Conservation (phyloP, 2,329 filamentous ascomycete species). For the Aspergillus luchuensis region DNA sequence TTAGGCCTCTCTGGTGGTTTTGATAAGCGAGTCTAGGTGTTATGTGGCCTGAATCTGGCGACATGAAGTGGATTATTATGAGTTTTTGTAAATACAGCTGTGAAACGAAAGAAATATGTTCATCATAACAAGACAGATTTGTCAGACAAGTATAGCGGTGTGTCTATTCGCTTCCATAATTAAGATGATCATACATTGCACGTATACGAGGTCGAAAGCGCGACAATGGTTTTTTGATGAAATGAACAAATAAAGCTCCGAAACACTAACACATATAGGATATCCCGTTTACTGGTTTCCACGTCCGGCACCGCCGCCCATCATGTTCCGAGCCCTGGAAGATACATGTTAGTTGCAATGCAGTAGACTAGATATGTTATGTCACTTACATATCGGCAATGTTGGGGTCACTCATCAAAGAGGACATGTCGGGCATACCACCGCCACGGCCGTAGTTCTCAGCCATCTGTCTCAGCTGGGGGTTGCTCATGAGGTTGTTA, state of each 20-base stretch:
- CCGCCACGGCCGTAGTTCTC: conserved; percentile 71
- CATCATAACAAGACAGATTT: background rate
- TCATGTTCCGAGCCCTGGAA: conserved; percentile 65
- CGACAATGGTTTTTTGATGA: conserved; percentile 3
- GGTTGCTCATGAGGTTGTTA: conserved; percentile 92
- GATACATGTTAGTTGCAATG: conserved; percentile 14
- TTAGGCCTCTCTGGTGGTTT: background rate
- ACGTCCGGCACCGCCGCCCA: conserved; percentile 58
- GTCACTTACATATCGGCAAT: conserved; percentile 89
- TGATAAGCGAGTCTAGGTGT: background rate
- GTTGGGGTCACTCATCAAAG: conserved; percentile 87
- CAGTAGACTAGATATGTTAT: background rate
- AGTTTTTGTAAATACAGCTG: conserved; percentile 6
- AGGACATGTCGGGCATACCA: conserved; percentile 84
- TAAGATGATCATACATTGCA: conserved; percentile 6
- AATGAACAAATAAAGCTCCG: conserved; percentile 1
- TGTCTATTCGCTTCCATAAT: conserved; percentile 14
- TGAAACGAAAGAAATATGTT: conserved; percentile 1
- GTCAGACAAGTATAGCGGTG: background rate
- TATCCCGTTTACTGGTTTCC: conserved; percentile 26
- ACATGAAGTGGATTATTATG: background rate
- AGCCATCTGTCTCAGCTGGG: conserved; percentile 82
- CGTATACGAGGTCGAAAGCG: conserved; percentile 1
- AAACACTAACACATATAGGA: conserved; percentile 3
- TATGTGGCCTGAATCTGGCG: background rate